A percentile compares a stretch with the other conserved stretches of the same genome.
These are phyloP conservation scores for Penicillium arizonense DNA, from an alignment of 495 filamentous ascomycete genomes.

Conservation along the genomic window DNA sequence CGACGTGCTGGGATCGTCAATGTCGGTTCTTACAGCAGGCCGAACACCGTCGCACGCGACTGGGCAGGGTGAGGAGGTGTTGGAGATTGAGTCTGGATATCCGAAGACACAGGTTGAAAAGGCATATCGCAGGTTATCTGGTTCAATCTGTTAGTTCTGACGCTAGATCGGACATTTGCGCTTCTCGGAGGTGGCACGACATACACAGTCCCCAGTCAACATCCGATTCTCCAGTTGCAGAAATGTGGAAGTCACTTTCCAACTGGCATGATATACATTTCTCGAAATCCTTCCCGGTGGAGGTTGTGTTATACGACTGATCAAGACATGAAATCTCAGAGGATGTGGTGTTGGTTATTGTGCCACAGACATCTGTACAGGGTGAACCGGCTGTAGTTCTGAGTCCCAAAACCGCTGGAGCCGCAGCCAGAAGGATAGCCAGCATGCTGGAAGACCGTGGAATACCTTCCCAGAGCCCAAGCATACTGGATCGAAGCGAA, in stretches of 20 bases:
- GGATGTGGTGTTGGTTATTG: slow-evolving; percentile 44
- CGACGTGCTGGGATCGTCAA: slow-evolving; percentile 25
- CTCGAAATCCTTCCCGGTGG: slow-evolving; percentile 50
- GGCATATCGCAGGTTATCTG: slow-evolving; percentile 52
- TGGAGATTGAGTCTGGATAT: slow-evolving; percentile 32
- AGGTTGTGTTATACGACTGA: slow-evolving; percentile 39
- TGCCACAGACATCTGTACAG: slow-evolving; percentile 49
- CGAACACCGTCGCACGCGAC: slow-evolving; percentile 39
- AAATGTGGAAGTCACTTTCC: slow-evolving; percentile 51
- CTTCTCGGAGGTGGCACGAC: slow-evolving; percentile 15
- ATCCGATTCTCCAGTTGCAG: slow-evolving; percentile 49
- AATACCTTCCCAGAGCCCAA: slow-evolving; percentile 7
- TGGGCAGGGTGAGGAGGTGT: slow-evolving; percentile 42
- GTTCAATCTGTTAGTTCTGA: slow-evolving; percentile 3
- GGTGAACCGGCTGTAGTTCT: slow-evolving; percentile 49
- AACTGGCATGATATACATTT: slow-evolving; percentile 59
- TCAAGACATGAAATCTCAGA: slow-evolving; percentile 57
- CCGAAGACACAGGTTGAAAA: slow-evolving; percentile 46
- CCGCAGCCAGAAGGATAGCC: slow-evolving; percentile 7
- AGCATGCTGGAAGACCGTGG: slow-evolving; percentile 6
- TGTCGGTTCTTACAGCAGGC: slow-evolving; percentile 32
- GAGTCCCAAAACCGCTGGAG: slow-evolving; percentile 24
- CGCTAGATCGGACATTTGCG: background rate
- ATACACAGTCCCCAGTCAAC: slow-evolving; percentile 61
- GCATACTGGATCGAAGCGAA: slow-evolving; percentile 14